Evolutionary conservation across 2,329 filamentous ascomycete species (phyloP).

Genomic region (Ophioceras dolichostomum): DNA sequence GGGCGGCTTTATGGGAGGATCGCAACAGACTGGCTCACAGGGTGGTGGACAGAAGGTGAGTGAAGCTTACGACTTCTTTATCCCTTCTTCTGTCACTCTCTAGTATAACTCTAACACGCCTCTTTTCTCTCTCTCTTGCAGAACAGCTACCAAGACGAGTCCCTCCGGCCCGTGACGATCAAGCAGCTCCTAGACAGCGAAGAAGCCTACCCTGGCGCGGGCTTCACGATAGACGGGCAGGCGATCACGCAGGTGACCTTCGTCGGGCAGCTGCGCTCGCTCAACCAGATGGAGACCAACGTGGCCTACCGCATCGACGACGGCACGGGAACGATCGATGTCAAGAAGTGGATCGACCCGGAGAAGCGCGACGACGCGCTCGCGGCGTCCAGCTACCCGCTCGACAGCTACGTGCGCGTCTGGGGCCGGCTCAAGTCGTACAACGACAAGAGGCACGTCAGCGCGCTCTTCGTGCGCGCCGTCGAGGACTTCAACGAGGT

Average conservation of each 20-base stretch:
- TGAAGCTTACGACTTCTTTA: slow-evolving; percentile 1
- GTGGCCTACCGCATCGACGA: slow-evolving; percentile 90
- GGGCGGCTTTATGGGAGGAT: slow-evolving; percentile 50
- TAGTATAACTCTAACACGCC: too few species aligned
- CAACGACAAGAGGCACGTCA: slow-evolving; percentile 71
- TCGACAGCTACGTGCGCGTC: slow-evolving; percentile 73
- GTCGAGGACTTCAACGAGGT: slow-evolving; percentile 85
- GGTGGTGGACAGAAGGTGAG: too few species aligned
- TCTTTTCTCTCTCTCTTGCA: too few species aligned
- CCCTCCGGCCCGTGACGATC: slow-evolving; percentile 85
- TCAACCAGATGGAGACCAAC: slow-evolving; percentile 80
- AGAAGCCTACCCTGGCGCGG: slow-evolving; percentile 57
- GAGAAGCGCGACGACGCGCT: slow-evolving; percentile 38
- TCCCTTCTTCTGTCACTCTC: too few species aligned
- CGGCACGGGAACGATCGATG: slow-evolving; percentile 84
- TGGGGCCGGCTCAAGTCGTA: slow-evolving; percentile 78
- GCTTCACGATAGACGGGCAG: slow-evolving; percentile 72
- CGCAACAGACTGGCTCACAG: slow-evolving; percentile 43
- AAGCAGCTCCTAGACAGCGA: slow-evolving; percentile 84
- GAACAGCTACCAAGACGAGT: slow-evolving; percentile 63
- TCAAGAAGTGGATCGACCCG: slow-evolving; percentile 72
- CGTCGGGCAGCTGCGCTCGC: slow-evolving; percentile 79
- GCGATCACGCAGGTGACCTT: slow-evolving; percentile 69
- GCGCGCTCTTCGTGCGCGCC: slow-evolving; percentile 68
- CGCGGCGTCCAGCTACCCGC: slow-evolving; percentile 36